Percentiles rank a stretch among this genome's conserved stretches.
phyloP scores from a whole-genome alignment of 176 grass and related monocot genomes.

The Oryza meridionalis region DNA sequence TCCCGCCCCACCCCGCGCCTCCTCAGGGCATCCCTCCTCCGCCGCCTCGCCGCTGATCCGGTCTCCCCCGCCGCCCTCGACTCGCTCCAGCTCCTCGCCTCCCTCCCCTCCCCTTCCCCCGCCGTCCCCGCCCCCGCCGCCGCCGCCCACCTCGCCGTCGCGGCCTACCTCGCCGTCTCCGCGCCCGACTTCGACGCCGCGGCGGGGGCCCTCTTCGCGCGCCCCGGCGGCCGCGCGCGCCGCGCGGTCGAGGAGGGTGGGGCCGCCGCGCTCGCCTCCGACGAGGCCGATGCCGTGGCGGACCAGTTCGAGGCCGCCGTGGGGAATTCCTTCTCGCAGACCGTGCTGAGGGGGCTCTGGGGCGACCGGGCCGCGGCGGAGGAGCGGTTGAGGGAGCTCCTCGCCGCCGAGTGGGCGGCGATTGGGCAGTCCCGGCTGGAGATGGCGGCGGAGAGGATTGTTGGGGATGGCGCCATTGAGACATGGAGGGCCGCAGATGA shows the following conservation, averaged over 20 bases:
- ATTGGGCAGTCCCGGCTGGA: constrained; percentile 49
- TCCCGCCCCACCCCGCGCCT: constrained; percentile 40
- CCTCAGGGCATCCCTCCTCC: constrained; percentile 36
- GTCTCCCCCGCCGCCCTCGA: constrained; percentile 44
- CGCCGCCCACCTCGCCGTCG: constrained; percentile 31
- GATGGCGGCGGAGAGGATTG: constrained; percentile 35
- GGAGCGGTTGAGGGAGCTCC: constrained; percentile 45
- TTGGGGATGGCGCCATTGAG: constrained; percentile 33
- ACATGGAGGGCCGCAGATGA: constrained; percentile 28
- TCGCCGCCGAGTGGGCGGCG: constrained; percentile 38
- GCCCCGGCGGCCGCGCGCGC: constrained; percentile 41
- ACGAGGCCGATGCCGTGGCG: not conserved
- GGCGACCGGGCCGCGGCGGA: constrained; percentile 26
- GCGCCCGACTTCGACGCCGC: constrained; percentile 46
- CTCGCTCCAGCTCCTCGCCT: constrained; percentile 44
- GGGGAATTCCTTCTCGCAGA: constrained; percentile 37
- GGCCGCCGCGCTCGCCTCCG: constrained; percentile 19
- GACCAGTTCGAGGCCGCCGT: constrained; percentile 52
- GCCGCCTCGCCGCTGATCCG: constrained; percentile 46
- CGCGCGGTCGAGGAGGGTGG: not conserved
- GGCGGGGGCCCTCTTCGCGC: constrained; percentile 36
- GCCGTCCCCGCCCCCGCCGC: not conserved
- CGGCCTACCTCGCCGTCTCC: constrained; percentile 31
- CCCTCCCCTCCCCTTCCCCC: constrained; percentile 5
- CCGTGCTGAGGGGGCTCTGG: constrained; percentile 11